Evolutionary conservation across 345 rosid species (phyloP).

Genomic region (Brassica rapa): DNA sequence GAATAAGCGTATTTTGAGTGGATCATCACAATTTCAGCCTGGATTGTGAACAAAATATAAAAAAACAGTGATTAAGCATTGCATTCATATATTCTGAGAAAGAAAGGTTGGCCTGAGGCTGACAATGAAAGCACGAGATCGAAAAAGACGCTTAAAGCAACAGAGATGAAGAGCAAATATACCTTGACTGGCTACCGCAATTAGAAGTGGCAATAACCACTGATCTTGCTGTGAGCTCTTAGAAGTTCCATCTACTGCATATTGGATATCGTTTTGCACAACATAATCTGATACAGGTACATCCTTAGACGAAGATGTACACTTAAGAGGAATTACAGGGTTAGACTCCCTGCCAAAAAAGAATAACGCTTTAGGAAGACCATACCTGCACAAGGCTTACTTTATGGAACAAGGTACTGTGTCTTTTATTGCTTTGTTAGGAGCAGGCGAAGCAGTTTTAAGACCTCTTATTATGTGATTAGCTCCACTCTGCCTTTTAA

Average conservation of each 20-base stretch:
- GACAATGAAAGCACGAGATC: slow-evolving; percentile 1
- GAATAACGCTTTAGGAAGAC: too few relatives aligned
- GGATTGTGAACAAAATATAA: slow-evolving; percentile 11
- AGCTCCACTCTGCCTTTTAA: too few relatives aligned
- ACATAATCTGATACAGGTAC: slow-evolving; percentile 36
- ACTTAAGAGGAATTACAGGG: background rate
- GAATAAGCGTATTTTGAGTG: too few relatives aligned
- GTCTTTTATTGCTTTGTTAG: too few relatives aligned
- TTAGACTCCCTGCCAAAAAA: too few relatives aligned
- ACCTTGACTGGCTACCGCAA: slow-evolving; percentile 46
- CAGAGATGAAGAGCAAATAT: background rate
- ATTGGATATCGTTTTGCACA: slow-evolving; percentile 41
- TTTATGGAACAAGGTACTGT: too few relatives aligned
- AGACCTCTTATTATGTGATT: too few relatives aligned
- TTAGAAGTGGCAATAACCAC: slow-evolving; percentile 30
- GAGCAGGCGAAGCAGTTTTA: too few relatives aligned
- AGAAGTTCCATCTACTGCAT: slow-evolving; percentile 8
- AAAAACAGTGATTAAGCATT: background rate
- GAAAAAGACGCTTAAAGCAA: background rate
- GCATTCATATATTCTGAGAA: slow-evolving; percentile 6
- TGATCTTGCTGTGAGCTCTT: slow-evolving; percentile 35
- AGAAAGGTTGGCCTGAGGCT: slow-evolving; percentile 43
- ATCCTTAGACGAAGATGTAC: slow-evolving; percentile 33
- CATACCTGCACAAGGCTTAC: too few relatives aligned
- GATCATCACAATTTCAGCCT: slow-evolving; percentile 52